These are phyloP conservation scores for Coriolopsis trogii DNA, from an alignment of 1,284 basidiomycete species.

Conservation along the genomic window DNA sequence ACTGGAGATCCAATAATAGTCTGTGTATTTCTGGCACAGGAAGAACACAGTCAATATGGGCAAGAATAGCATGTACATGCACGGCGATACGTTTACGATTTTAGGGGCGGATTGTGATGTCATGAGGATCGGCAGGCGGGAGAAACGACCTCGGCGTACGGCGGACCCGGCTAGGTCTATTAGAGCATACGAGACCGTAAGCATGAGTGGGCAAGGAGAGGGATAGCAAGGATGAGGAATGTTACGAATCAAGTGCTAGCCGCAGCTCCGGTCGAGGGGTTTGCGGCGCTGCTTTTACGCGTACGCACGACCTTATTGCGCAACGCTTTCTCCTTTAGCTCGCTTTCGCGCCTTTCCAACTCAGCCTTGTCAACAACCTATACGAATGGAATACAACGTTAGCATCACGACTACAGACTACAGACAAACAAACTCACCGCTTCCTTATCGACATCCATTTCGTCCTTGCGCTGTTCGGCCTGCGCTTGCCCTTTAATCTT, in stretches of 20 bases:
- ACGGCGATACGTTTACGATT: conserved; percentile 19
- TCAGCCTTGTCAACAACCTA: conserved; percentile 27
- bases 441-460: conserved; percentile 14
- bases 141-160: neutral
- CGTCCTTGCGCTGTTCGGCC: conserved; percentile 42
- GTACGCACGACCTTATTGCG: conserved; percentile 79
- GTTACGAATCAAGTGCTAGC: conserved; percentile 10
- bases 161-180: conserved; percentile 4
- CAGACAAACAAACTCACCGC: neutral
- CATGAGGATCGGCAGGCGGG: neutral
- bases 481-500: conserved; percentile 77
- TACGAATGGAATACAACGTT: too few species aligned
- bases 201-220: conserved; percentile 1
- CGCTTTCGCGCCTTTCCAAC: conserved; percentile 67
- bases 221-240: neutral
- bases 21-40: conserved; percentile 9
- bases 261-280: neutral
- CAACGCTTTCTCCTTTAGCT: conserved; percentile 76
- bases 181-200: neutral
- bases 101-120: too few species aligned
- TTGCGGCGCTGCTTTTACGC: conserved; percentile 46
- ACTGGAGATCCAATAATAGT: conserved; percentile 1
- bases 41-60: conserved; percentile 18
- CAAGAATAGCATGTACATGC: conserved; percentile 17
- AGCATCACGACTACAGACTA: too few species aligned